Evolutionary conservation across 495 filamentous ascomycete species (phyloP), one percentile per base, ranked within the genome.

Genomic region (Tuber brumale): DNA sequence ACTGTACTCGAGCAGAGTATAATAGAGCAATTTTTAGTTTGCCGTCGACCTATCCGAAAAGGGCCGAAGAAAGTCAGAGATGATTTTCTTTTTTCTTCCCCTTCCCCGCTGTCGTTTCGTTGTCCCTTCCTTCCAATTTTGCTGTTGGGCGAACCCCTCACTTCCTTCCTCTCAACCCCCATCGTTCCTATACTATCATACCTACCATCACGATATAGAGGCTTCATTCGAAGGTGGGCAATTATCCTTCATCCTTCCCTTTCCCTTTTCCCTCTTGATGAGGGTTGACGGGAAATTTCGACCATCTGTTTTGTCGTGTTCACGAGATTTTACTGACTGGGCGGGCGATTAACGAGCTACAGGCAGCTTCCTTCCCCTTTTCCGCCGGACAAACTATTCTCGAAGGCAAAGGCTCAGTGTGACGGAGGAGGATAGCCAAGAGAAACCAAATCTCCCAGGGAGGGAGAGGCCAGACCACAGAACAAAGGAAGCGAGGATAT

Each of bases 401-500:
- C 72, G 35, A 78, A 72, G 5, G 46, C 51, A 69, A 37, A 39
- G 71, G 71, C 70, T 77, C 31, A 39, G 71, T 18, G n/a, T 66
- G 57, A 72, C 76, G 70, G 72, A 78, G 77, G 70, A 45, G 51
- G 27, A 44, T 70, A 42, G 75, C 72, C 19, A 35, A 70, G n/a
- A 23, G 66, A 44, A 69, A 48, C 4, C 71, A 66, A 43, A 37
- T 75, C 48, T 66, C 75, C 37, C 61, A 77, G 74, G 73, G 77
- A 74, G 70, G 74, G 43, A 70, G 76, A 70, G 76, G 45, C 75
- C 69, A 69, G 43, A 31, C 44, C 69, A 31, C 74, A 61, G 43
- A 70, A 78, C 76, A 76, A 78, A 76, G 76, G 75, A 79, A 73
- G 46, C 44, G 44, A 75, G 27, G 27, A 16, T 35, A 66, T 66